Percentiles rank a stretch among this genome's conserved stretches.
phyloP scores from a whole-genome alignment of 805 yeast genomes.

The Nakazawaea peltata region DNA sequence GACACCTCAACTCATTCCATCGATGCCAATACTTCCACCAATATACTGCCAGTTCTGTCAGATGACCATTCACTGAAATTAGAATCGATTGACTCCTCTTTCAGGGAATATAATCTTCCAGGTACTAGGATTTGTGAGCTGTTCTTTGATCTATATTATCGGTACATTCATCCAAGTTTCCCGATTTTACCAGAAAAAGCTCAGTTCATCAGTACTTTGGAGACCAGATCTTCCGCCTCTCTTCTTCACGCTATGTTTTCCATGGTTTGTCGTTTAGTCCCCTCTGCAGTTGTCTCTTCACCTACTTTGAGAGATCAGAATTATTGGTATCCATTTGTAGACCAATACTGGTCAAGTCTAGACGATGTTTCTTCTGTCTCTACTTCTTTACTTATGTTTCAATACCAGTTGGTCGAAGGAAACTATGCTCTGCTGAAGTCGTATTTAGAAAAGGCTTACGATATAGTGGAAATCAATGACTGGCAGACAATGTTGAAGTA shows the following conservation, averaged over 20 bases:
- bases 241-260: slow-evolving; percentile 27
- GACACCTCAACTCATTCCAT: too few relatives aligned
- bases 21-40: too few relatives aligned
- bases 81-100: too few relatives aligned
- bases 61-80: too few relatives aligned
- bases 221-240: background rate
- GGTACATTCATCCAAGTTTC: slow-evolving; percentile 30
- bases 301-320: slow-evolving; percentile 22
- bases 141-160: slow-evolving; percentile 30
- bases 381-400: slow-evolving; percentile 12
- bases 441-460: slow-evolving; percentile 25
- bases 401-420: slow-evolving; percentile 6
- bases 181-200: slow-evolving; percentile 28
- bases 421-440: slow-evolving; percentile 21
- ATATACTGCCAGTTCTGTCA: too few relatives aligned
- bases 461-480: slow-evolving; percentile 27
- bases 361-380: slow-evolving; percentile 12
- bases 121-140: slow-evolving; percentile 22
- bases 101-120: slow-evolving; percentile 31
- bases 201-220: slow-evolving; percentile 16
- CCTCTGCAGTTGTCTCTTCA: slow-evolving; percentile 18
- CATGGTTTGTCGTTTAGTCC: slow-evolving; percentile 23
- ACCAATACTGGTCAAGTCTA: slow-evolving; percentile 23
- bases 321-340: slow-evolving; percentile 29
- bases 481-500: slow-evolving; percentile 9